These are phyloP conservation scores for Rhizodiscina lignyota DNA, from an alignment of 495 filamentous ascomycete genomes.

Conservation along the genomic window DNA sequence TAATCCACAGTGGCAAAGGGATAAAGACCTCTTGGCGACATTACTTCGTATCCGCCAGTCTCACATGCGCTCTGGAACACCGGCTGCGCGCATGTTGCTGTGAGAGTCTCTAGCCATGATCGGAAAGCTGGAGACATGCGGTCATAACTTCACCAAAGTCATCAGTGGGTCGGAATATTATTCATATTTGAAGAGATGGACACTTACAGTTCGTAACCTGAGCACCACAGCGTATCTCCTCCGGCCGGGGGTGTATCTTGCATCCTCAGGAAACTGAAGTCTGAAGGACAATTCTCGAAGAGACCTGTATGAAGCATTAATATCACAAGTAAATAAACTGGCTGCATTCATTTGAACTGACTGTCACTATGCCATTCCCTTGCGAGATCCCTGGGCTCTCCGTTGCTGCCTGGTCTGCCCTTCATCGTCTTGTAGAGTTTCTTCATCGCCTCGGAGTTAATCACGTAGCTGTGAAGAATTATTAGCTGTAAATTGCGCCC, in stretches of 20 bases:
- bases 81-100: constrained; percentile 26
- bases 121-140: constrained; percentile 7
- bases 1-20: too few relatives aligned
- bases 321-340: too few relatives aligned
- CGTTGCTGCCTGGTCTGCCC: constrained; percentile 5
- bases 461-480: constrained; percentile 21
- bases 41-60: constrained; percentile 23
- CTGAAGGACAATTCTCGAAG: too few relatives aligned
- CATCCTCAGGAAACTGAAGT: constrained; percentile 27
- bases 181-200: too few relatives aligned
- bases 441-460: constrained; percentile 29
- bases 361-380: constrained; percentile 30
- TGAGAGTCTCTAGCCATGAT: constrained; percentile 22
- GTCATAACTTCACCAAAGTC: too few relatives aligned
- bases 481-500: not conserved
- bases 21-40: too few relatives aligned
- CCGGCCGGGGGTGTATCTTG: constrained; percentile 22
- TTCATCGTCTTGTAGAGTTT: constrained; percentile 28
- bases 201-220: too few relatives aligned
- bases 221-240: too few relatives aligned
- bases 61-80: constrained; percentile 22
- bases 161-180: too few relatives aligned
- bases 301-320: too few relatives aligned
- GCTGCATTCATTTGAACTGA: too few relatives aligned
- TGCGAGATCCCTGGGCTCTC: constrained; percentile 22